Percentiles rank a stretch among this genome's conserved stretches.
Conservation (phyloP, 345 rosid species). For the Gossypium bickii region DNA sequence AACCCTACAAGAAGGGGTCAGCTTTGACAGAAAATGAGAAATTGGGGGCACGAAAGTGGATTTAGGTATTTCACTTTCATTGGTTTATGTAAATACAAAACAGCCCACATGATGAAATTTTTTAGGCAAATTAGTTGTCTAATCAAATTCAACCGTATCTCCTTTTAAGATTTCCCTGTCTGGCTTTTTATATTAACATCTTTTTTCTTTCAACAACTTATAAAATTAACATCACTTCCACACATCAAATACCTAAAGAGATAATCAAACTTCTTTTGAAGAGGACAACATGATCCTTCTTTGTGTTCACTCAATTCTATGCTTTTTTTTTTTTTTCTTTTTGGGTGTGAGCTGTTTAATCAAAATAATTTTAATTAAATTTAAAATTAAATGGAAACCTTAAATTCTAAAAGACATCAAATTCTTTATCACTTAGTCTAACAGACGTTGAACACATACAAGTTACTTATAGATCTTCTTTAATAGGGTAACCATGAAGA, state of each 20-base stretch:
- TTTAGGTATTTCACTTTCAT: neutral
- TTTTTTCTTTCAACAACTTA: neutral
- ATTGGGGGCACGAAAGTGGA: neutral
- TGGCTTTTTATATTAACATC: neutral
- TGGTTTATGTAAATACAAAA: neutral
- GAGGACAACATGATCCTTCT: neutral
- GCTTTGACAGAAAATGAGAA: neutral
- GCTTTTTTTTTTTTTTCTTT: too few species aligned
- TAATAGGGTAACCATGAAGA: neutral
- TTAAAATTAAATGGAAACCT: too few species aligned
- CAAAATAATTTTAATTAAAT: too few species aligned
- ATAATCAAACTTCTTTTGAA: neutral
- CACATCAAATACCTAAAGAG: constrained; percentile 10
- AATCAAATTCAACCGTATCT: constrained; percentile 33
- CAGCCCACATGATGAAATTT: constrained; percentile 1
- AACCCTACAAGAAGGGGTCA: constrained; percentile 14
- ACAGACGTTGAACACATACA: too few species aligned
- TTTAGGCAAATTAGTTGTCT: constrained; percentile 20
- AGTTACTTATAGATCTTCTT: neutral
- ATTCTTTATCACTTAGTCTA: too few species aligned
- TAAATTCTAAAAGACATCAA: too few species aligned
- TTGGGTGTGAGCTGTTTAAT: too few species aligned
- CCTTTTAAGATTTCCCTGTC: constrained; percentile 34
- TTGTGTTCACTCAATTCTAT: neutral
- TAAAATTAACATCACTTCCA: constrained; percentile 12